Evolutionary conservation across 805 yeast species (phyloP).

Genomic region (Metschnikowia corniflorae): DNA sequence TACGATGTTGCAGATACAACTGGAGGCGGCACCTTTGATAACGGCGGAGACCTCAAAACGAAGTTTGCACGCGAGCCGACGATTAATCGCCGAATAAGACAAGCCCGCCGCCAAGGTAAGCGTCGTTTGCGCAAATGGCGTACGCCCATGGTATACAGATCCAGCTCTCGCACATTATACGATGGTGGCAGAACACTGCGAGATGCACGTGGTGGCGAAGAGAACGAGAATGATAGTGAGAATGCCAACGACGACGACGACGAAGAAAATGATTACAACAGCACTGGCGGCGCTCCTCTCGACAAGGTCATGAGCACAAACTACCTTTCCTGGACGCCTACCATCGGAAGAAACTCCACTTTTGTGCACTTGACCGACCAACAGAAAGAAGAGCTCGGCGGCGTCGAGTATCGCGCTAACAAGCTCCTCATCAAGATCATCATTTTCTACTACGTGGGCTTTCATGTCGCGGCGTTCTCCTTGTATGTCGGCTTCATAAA

Average conservation of each 20-base stretch:
- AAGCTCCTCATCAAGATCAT: constrained; percentile 69
- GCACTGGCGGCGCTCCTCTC: constrained; percentile 16
- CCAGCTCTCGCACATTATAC: constrained; percentile 10
- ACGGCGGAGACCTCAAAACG: constrained; percentile 7
- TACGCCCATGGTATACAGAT: constrained; percentile 13
- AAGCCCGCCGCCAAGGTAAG: constrained; percentile 3
- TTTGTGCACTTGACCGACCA: constrained; percentile 76
- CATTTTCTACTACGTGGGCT: constrained; percentile 67
- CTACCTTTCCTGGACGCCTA: constrained; percentile 87
- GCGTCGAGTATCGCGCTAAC: constrained; percentile 91
- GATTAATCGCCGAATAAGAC: constrained; percentile 13
- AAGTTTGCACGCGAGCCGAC: constrained; percentile 17
- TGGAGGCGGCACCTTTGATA: neutral
- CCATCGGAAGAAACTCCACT: constrained; percentile 89
- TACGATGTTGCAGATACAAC: no score
- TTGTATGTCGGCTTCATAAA: constrained; percentile 58
- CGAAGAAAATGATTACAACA: constrained; percentile 18
- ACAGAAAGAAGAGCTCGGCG: constrained; percentile 94
- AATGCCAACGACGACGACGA: constrained; percentile 17
- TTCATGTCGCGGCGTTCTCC: constrained; percentile 55
- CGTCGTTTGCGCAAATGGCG: constrained; percentile 16
- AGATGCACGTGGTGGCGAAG: no score
- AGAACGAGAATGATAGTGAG: neutral
- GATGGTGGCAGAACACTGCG: constrained; percentile 9
- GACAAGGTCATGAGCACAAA: constrained; percentile 45